These are phyloP conservation scores for Phytophthora sojae DNA, from an alignment of 352 stramenopile species.

Conservation along the genomic window DNA sequence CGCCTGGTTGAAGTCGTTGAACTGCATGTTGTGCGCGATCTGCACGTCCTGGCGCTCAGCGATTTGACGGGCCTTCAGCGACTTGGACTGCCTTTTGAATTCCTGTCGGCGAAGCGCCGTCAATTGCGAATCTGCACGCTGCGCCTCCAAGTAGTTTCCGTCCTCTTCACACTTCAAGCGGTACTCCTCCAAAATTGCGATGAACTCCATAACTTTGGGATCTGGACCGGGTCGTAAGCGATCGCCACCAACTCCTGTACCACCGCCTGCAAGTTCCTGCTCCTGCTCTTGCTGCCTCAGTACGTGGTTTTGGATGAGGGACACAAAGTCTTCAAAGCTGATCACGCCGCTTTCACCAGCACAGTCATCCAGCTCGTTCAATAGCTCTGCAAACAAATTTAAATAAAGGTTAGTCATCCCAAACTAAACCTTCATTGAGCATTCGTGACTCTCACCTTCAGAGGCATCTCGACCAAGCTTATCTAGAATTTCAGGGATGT, in stretches of 20 bases:
- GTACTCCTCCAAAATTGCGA: constrained; percentile 94
- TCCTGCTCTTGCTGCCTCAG: constrained; percentile 45
- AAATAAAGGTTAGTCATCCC: background rate
- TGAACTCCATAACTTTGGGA: constrained; percentile 94
- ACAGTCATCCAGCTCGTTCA: constrained; percentile 76
- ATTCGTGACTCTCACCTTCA: constrained; percentile 50
- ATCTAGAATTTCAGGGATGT: constrained; percentile 78
- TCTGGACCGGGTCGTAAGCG: constrained; percentile 73
- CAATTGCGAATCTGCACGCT: constrained; percentile 89
- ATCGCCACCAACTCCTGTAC: constrained; percentile 32
- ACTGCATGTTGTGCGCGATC: constrained; percentile 96
- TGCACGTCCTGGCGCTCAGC: constrained; percentile 95
- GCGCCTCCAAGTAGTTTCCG: constrained; percentile 94
- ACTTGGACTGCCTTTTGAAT: constrained; percentile 93
- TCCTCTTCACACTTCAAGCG: constrained; percentile 94
- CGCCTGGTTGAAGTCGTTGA: constrained; percentile 93
- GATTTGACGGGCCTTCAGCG: constrained; percentile 90
- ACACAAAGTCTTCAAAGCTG: constrained; percentile 71
- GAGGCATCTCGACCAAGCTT: constrained; percentile 75
- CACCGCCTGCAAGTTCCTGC: constrained; percentile 46
- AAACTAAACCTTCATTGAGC: background rate
- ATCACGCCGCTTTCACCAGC: constrained; percentile 60
- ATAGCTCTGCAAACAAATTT: constrained; percentile 47
- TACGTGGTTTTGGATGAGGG: constrained; percentile 56
- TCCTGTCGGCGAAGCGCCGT: constrained; percentile 91